These are phyloP conservation scores for Parafenestella ontariensis DNA, from an alignment of 2,329 filamentous ascomycete genomes.

Conservation along the genomic window DNA sequence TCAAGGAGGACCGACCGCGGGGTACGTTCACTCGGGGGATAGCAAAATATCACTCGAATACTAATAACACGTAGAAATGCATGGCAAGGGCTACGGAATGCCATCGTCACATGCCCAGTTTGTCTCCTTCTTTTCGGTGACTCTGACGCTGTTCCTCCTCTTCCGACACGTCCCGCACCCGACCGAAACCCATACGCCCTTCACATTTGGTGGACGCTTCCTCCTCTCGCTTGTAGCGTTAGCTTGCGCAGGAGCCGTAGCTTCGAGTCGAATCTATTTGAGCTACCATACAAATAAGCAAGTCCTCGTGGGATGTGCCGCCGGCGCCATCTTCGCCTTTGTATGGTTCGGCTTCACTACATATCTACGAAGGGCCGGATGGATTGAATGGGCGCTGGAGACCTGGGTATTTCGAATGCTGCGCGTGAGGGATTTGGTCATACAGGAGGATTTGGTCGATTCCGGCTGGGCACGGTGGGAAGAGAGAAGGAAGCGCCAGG, in stretches of 20 bases:
- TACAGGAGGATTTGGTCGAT: slow-evolving; percentile 87
- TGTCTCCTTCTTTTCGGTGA: slow-evolving; percentile 87
- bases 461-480: slow-evolving; percentile 96
- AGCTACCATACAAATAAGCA: slow-evolving; percentile 91
- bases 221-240: slow-evolving; percentile 56
- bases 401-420: slow-evolving; percentile 69
- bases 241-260: slow-evolving; percentile 60
- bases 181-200: slow-evolving; percentile 60
- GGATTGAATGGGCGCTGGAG: slow-evolving; percentile 76
- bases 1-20: slow-evolving; percentile 88
- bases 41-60: neutral
- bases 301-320: slow-evolving; percentile 78
- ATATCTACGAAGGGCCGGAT: slow-evolving; percentile 70
- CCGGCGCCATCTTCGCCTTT: slow-evolving; percentile 74
- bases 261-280: slow-evolving; percentile 85
- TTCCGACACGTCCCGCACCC: slow-evolving; percentile 68
- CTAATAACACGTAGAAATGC: slow-evolving; percentile 61
- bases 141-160: slow-evolving; percentile 82
- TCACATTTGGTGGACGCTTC: slow-evolving; percentile 67
- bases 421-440: slow-evolving; percentile 80
- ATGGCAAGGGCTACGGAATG: slow-evolving; percentile 97
- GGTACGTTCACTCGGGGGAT: slow-evolving; percentile 59
- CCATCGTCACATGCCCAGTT: slow-evolving; percentile 95
- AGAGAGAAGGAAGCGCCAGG: slow-evolving; percentile 49
- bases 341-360: slow-evolving; percentile 80